These are phyloP conservation scores for Marchantia polymorpha DNA, from an alignment of 225 moss, liverwort and hornwort genomes.

Conservation along the genomic window DNA sequence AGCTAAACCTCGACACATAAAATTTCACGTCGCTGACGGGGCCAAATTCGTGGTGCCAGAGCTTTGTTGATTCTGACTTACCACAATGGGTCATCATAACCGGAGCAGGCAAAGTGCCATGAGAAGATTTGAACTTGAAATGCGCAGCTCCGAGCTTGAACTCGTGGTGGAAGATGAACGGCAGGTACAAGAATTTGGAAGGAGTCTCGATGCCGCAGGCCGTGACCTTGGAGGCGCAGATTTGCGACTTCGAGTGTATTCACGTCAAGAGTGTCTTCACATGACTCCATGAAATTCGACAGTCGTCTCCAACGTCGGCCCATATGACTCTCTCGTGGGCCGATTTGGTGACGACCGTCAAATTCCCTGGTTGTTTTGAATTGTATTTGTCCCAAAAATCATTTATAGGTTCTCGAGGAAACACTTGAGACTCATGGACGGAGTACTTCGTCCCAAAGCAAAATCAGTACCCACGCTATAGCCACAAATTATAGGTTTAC, in stretches of 20 bases:
- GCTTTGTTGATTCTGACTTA: conserved; percentile 48
- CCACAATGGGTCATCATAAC: conserved; percentile 61
- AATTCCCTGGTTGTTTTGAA: too few species aligned
- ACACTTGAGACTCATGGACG: too few species aligned
- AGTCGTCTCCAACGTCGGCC: too few species aligned
- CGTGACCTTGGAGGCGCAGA: conserved; percentile 9
- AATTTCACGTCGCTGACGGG: too few species aligned
- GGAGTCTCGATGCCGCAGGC: conserved; percentile 7
- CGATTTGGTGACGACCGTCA: conserved; percentile 23
- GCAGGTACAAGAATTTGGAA: conserved; percentile 53
- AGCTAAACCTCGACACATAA: too few species aligned
- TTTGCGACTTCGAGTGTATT: conserved; percentile 20
- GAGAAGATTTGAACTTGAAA: conserved; percentile 46
- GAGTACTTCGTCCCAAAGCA: too few species aligned
- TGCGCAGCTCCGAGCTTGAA: conserved; percentile 45
- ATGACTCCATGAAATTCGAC: too few species aligned
- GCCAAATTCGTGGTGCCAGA: conserved; percentile 31
- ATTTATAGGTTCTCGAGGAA: too few species aligned
- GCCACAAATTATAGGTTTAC: too few species aligned
- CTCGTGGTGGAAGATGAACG: conserved; percentile 68
- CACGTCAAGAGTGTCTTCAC: too few species aligned
- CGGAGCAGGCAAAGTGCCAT: conserved; percentile 39
- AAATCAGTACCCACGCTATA: too few species aligned
- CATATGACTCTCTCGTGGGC: background rate
- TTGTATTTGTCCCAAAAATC: too few species aligned